Conservation (phyloP, 805 yeast species). For the Kazachstania psychrophila region DNA sequence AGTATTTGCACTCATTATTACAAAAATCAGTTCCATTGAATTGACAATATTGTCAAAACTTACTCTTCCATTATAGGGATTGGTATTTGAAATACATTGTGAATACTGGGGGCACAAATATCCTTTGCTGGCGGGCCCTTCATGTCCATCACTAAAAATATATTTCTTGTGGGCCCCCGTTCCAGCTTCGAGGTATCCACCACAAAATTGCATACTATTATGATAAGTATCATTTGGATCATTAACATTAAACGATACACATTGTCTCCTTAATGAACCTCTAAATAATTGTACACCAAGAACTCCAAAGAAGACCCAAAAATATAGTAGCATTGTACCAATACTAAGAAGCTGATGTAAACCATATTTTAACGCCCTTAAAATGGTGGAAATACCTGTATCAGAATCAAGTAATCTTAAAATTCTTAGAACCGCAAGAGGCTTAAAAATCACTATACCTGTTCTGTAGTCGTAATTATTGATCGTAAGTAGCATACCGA, state of each 20-base stretch:
- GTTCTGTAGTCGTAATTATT: constrained; percentile 40
- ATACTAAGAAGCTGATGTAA: constrained; percentile 67
- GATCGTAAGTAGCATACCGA: constrained; percentile 49
- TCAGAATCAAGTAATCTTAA: constrained; percentile 66
- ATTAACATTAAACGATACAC: constrained; percentile 78
- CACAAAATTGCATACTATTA: constrained; percentile 62
- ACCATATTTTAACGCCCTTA: constrained; percentile 62
- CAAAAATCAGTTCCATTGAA: constrained; percentile 78
- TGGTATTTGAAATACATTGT: constrained; percentile 53
- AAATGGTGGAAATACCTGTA: constrained; percentile 60
- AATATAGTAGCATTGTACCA: constrained; percentile 61
- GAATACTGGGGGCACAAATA: constrained; percentile 74
- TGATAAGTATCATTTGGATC: constrained; percentile 50
- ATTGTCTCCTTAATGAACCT: constrained; percentile 70
- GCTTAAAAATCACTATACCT: constrained; percentile 54
- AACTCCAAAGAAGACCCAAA: constrained; percentile 74
- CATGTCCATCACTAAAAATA: constrained; percentile 39
- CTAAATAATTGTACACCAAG: constrained; percentile 85
- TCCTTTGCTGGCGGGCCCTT: constrained; percentile 52
- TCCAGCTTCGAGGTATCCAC: constrained; percentile 50
- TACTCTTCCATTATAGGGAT: constrained; percentile 62
- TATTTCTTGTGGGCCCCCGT: constrained; percentile 45
- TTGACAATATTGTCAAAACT: constrained; percentile 78
- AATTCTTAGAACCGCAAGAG: constrained; percentile 65
- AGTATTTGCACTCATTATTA: constrained; percentile 81